These are phyloP conservation scores for Thalassiosira hispida DNA, from an alignment of 352 stramenopile species.

Conservation along the genomic window DNA sequence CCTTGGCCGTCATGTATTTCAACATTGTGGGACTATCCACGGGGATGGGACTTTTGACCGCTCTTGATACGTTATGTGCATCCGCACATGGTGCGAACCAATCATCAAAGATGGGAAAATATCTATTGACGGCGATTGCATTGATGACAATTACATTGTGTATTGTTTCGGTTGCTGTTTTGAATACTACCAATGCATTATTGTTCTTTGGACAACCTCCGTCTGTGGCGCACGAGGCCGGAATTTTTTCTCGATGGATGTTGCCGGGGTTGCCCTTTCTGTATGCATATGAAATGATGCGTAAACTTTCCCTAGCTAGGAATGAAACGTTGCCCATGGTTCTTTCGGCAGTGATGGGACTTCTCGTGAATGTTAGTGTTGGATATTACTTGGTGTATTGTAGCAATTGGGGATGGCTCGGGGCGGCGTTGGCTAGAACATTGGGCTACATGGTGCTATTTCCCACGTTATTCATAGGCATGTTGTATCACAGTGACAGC, in stretches of 20 bases:
- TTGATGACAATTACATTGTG: conserved; percentile 82
- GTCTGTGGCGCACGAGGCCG: conserved; percentile 84
- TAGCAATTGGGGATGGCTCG: conserved; percentile 83
- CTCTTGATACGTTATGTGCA: conserved; percentile 76
- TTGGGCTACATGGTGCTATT: conserved; percentile 84
- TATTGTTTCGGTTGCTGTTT: conserved; percentile 46
- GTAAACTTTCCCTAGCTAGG: conserved; percentile 87
- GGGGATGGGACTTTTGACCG: no score
- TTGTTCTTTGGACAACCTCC: conserved; percentile 84
- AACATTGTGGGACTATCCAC: no score
- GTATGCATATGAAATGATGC: conserved; percentile 86
- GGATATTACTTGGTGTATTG: conserved; percentile 90
- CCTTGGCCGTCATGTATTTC: no score
- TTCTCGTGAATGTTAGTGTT: conserved; percentile 85
- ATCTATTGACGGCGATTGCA: conserved; percentile 87
- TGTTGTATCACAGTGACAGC: no score
- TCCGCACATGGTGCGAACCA: conserved; percentile 89
- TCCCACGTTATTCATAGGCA: conserved; percentile 68
- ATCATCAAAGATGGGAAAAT: conserved; percentile 87
- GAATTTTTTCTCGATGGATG: conserved; percentile 81
- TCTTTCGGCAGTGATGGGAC: conserved; percentile 83
- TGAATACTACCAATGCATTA: conserved; percentile 86
- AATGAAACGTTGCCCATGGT: conserved; percentile 87
- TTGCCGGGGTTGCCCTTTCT: conserved; percentile 87
- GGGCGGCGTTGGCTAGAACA: conserved; percentile 85